Evolutionary conservation across 306 rosid species (phyloP).

Genomic region (Dicorynia guianensis): DNA sequence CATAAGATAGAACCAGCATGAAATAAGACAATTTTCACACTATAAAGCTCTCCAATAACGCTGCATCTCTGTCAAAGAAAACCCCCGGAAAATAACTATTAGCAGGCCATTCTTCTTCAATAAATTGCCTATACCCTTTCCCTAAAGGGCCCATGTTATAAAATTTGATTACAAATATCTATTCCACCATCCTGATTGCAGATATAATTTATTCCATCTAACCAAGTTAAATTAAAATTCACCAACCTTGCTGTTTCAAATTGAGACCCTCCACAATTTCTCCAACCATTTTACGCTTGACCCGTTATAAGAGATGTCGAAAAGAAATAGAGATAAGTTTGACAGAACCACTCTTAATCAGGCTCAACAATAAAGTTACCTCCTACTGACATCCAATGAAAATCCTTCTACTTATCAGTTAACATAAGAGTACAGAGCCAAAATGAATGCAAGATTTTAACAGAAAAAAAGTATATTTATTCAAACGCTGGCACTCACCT

Average conservation of each 20-base stretch:
- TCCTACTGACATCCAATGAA: neutral
- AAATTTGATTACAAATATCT: constrained; percentile 2
- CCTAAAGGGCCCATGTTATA: neutral
- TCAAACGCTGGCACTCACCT: constrained; percentile 59
- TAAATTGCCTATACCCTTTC: neutral
- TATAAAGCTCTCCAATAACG: constrained; percentile 10
- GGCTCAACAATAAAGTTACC: neutral
- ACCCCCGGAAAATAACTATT: neutral
- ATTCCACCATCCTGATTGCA: no score
- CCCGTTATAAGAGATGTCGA: neutral
- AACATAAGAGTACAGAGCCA: constrained; percentile 11
- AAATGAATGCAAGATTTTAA: constrained; percentile 20
- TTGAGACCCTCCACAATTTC: neutral
- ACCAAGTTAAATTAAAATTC: constrained; percentile 20
- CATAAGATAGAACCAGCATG: constrained; percentile 4
- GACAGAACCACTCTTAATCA: constrained; percentile 21
- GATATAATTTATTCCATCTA: constrained; percentile 1
- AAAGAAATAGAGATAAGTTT: neutral
- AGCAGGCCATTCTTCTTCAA: constrained; percentile 17
- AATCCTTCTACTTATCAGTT: constrained; percentile 16
- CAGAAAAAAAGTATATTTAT: constrained; percentile 14
- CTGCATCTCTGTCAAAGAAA: neutral
- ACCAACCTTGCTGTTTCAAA: neutral
- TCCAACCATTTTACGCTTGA: constrained; percentile 7
- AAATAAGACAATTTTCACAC: constrained; percentile 4